These are phyloP conservation scores for Pyrenochaeta sp. DNA, from an alignment of 2,329 filamentous ascomycete genomes.

Conservation along the genomic window DNA sequence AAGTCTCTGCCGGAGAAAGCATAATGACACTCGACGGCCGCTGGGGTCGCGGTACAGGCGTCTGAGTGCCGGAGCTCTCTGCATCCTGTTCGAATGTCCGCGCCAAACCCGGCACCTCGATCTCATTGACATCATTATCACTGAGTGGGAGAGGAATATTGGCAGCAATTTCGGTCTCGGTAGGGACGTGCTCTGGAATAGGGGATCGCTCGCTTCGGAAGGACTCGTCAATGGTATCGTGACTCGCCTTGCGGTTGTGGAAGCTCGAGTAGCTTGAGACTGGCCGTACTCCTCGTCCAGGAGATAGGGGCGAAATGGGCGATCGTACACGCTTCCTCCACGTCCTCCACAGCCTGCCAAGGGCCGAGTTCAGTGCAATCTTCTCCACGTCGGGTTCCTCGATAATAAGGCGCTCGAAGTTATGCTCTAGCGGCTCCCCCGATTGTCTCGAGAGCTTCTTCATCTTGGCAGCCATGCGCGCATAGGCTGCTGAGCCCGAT, in stretches of 20 bases:
- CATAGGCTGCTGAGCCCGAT: constrained; percentile 83
- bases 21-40: constrained; percentile 44
- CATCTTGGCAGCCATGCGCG: constrained; percentile 60
- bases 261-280: constrained; percentile 42
- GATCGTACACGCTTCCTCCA: constrained; percentile 86
- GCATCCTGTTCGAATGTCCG: constrained; percentile 68
- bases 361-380: constrained; percentile 84
- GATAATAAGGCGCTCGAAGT: constrained; percentile 75
- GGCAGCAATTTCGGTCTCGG: constrained; percentile 60
- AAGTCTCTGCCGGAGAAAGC: constrained; percentile 30
- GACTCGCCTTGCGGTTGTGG: constrained; percentile 39
- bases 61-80: constrained; percentile 35
- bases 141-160: constrained; percentile 74
- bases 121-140: constrained; percentile 77
- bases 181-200: constrained; percentile 53
- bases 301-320: constrained; percentile 36
- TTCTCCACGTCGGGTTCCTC: constrained; percentile 94
- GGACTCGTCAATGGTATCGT: constrained; percentile 38
- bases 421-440: constrained; percentile 62
- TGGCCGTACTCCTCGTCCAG: constrained; percentile 32
- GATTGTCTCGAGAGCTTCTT: constrained; percentile 43
- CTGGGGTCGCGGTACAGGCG: constrained; percentile 32
- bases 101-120: constrained; percentile 77
- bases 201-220: constrained; percentile 29
- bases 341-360: constrained; percentile 90